Base-by-base conservation (phyloP, 1,284 basidiomycete genomes). In the Malassezia japonica region DNA sequence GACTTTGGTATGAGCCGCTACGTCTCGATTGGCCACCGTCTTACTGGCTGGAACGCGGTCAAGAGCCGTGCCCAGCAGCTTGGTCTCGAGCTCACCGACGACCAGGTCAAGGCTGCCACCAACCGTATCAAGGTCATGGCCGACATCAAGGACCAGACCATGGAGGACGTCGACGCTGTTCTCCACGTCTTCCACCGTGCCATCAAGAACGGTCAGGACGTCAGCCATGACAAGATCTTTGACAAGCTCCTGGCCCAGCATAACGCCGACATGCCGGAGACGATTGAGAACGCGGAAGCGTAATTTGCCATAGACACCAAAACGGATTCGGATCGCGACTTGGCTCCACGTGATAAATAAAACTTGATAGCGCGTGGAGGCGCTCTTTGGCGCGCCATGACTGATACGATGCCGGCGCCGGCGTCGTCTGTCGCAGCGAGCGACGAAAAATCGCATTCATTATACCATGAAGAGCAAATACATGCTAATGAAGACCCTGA, bases 91-190 rank as follows among this genome's bases (percentile, higher is more conserved):
- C 79, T 90, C 53, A 84, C 81, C n/a, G 87, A 90, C 66, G 87
- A 84, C 10, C 83, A 88, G 80, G 82, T 84, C 60, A 54, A 98
- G 83, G 91, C 96, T 67, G 91, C 89, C 33, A 98, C 94, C 1
- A 83, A 85, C 76, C 96, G 95, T 82, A 96, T 98, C 80, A 98
- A 98, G 83, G 87, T 95, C 76, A 83, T 99, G 53, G 94, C 94
- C 18, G 94, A 98, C 71, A 88, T 98, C 48, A 84, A 88, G 61
- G 95, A 91, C 25, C 94, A 99, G 76, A 88, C 87, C 20, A 96
- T 98, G 86, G 92, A 98, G 74, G 92, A 98, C 73, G 94, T 99
- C 57, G 94, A 99, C 76, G 87, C 86, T 33, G 84, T 99, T 41
- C 80, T 99, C 36, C 87, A 94, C 73, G 81, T 96, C 43, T 70